phyloP scores from a whole-genome alignment of 192 early-diverging fungal species.

The Coemansia sp. region DNA sequence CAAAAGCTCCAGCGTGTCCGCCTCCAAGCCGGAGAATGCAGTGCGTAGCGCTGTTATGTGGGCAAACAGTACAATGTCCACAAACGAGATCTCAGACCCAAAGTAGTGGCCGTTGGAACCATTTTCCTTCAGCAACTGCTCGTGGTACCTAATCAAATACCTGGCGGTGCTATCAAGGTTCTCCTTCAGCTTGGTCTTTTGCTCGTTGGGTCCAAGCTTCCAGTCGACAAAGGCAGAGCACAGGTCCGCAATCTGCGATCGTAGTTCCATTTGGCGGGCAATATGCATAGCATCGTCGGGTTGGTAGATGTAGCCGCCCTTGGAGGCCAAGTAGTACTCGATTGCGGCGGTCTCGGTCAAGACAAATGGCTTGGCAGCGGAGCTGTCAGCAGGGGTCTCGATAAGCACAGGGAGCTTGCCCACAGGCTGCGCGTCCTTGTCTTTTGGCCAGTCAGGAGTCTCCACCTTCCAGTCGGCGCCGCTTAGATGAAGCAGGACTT shows the following conservation, averaged over 20 bases:
- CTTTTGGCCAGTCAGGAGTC: conserved; percentile 29
- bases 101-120: conserved; percentile 60
- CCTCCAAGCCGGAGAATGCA: background rate
- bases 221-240: conserved; percentile 2
- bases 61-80: conserved; percentile 27
- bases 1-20: background rate
- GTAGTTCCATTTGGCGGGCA: conserved; percentile 28
- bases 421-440: conserved; percentile 36
- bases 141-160: conserved; percentile 40
- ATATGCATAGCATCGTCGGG: conserved; percentile 16
- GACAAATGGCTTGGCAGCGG: conserved; percentile 6
- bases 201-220: background rate
- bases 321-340: conserved; percentile 52
- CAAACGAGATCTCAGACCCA: conserved; percentile 40
- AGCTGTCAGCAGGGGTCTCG: conserved; percentile 13
- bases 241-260: conserved; percentile 19
- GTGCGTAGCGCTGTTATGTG: background rate
- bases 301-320: conserved; percentile 35
- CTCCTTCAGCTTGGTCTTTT: background rate
- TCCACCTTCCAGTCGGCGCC: conserved; percentile 38
- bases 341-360: conserved; percentile 52
- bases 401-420: conserved; percentile 35
- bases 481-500: conserved; percentile 37
- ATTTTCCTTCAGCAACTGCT: conserved; percentile 49
- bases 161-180: conserved; percentile 13